Conservation (phyloP, 257 asterid genomes). For the Echium plantagineum region DNA sequence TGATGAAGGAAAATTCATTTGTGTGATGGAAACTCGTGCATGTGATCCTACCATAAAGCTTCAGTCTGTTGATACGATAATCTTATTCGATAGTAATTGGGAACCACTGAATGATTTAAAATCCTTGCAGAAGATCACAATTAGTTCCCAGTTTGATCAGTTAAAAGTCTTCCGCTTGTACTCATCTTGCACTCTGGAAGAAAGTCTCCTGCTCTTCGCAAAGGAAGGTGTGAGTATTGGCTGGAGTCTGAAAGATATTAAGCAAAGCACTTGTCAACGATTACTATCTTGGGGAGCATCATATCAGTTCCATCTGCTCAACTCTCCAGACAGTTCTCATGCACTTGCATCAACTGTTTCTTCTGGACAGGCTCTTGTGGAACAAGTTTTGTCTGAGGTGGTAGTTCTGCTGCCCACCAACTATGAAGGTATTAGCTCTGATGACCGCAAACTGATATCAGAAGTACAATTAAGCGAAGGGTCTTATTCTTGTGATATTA, state of each 20-base stretch:
- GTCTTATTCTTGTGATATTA: constrained; percentile 18
- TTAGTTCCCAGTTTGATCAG: constrained; percentile 33
- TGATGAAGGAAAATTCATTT: constrained; percentile 24
- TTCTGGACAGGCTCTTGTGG: constrained; percentile 23
- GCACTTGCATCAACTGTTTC: constrained; percentile 13
- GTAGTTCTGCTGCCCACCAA: constrained; percentile 27
- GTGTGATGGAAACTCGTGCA: constrained; percentile 49
- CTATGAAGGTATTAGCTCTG: constrained; percentile 5
- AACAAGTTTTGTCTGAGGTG: constrained; percentile 41
- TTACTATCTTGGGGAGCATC: constrained; percentile 50
- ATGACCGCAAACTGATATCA: constrained; percentile 14
- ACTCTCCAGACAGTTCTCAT: constrained; percentile 14
- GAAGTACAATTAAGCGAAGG: constrained; percentile 29
- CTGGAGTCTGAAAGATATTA: constrained; percentile 17
- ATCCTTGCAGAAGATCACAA: constrained; percentile 37
- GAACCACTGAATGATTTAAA: constrained; percentile 51
- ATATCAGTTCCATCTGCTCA: constrained; percentile 32
- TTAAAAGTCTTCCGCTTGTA: constrained; percentile 54
- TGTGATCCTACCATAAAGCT: constrained; percentile 38
- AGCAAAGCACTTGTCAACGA: constrained; percentile 28
- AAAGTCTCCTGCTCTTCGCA: constrained; percentile 38
- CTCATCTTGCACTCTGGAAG: constrained; percentile 49
- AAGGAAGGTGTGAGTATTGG: constrained; percentile 39
- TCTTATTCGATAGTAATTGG: constrained; percentile 57
- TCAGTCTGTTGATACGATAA: constrained; percentile 29